phyloP scores from a whole-genome alignment of 75 land plant genomes.

The Sequoiadendron giganteum region DNA sequence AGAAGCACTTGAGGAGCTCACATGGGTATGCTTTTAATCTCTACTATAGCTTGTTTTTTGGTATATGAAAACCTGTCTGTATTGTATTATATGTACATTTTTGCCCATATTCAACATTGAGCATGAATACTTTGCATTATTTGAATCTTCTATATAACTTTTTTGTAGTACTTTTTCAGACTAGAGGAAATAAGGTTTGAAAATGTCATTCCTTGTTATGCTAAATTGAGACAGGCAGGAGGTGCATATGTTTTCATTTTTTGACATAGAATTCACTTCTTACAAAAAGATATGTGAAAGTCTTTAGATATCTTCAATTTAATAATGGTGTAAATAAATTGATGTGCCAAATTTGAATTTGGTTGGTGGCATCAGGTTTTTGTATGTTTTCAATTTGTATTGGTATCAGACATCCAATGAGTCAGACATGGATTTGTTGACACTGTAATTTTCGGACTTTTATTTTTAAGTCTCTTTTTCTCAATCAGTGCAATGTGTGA shows the following conservation, averaged over 20 bases:
- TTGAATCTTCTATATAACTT: not conserved
- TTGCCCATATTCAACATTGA: not conserved
- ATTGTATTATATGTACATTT: not conserved
- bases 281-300: not conserved
- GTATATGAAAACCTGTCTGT: not conserved
- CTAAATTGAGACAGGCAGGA: not conserved
- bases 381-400: not conserved
- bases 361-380: not conserved
- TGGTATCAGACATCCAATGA: not conserved
- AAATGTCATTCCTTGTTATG: not conserved
- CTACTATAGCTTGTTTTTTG: not conserved
- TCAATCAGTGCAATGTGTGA: not conserved
- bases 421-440: not conserved
- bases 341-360: not conserved
- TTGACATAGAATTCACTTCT: not conserved
- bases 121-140: not conserved
- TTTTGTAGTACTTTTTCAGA: not conserved
- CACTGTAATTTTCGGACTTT: not conserved
- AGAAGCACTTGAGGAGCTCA: slow-evolving; percentile 85
- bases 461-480: not conserved
- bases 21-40: slow-evolving; percentile 69
- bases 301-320: not conserved
- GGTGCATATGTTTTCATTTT: not conserved
- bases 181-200: not conserved
- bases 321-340: not conserved